These are phyloP conservation scores for Alternaria alternata DNA, from an alignment of 2,329 filamentous ascomycete genomes.

Conservation along the genomic window DNA sequence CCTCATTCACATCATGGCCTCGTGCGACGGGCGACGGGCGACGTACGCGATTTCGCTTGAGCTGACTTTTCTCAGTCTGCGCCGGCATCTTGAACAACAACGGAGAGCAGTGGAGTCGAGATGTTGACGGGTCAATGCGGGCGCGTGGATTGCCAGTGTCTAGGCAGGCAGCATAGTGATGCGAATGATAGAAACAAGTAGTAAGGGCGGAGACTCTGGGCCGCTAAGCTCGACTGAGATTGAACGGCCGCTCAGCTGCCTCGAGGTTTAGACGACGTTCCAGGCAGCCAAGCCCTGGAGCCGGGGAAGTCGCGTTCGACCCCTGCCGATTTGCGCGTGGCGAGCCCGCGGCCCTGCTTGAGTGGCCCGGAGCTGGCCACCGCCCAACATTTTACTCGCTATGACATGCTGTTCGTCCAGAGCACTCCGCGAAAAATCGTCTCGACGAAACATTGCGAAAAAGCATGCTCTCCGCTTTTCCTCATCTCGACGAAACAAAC, in stretches of 20 bases:
- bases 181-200: slow-evolving; percentile 21
- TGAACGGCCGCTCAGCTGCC: slow-evolving; percentile 21
- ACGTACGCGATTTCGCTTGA: slow-evolving; percentile 81
- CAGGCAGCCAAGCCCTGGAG: slow-evolving; percentile 28
- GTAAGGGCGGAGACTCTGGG: slow-evolving; percentile 21
- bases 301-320: slow-evolving; percentile 8
- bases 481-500: slow-evolving; percentile 37
- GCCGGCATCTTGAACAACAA: slow-evolving; percentile 60
- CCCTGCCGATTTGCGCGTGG: slow-evolving; percentile 2
- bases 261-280: slow-evolving; percentile 17
- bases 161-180: slow-evolving; percentile 32
- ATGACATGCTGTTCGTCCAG: not conserved
- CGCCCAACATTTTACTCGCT: not conserved
- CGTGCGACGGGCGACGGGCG: not conserved
- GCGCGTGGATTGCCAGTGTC: slow-evolving; percentile 25
- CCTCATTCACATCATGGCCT: not conserved
- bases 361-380: slow-evolving; percentile 5
- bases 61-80: slow-evolving; percentile 75
- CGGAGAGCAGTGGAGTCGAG: slow-evolving; percentile 21
- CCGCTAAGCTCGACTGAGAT: slow-evolving; percentile 24
- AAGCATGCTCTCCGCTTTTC: slow-evolving; percentile 32
- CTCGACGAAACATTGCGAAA: not conserved
- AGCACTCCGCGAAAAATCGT: not conserved
- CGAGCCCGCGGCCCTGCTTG: not conserved
- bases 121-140: slow-evolving; percentile 31